Evolutionary conservation across 768 basidiomycete species (phyloP).

Genomic region (Pleurotus eryngii): DNA sequence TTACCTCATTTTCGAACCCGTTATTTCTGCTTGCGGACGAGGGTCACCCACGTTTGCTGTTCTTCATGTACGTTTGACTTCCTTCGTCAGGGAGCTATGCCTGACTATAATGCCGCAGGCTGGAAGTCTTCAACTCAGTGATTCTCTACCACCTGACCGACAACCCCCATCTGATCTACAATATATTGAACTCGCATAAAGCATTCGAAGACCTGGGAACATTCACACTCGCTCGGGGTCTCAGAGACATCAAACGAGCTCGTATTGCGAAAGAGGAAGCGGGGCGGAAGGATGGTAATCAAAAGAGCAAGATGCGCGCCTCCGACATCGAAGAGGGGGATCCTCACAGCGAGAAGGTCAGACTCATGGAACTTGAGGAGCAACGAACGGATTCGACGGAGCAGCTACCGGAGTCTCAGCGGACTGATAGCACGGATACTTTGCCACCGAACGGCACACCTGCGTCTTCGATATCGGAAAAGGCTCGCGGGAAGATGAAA

Average conservation of each 20-base stretch:
- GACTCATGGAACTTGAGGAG: slow-evolving; percentile 55
- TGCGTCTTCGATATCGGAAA: slow-evolving; percentile 59
- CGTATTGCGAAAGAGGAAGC: slow-evolving; percentile 75
- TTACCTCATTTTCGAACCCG: slow-evolving; percentile 88
- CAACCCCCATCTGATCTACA: slow-evolving; percentile 87
- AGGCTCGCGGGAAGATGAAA: slow-evolving; percentile 88
- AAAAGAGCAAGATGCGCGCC: slow-evolving; percentile 36
- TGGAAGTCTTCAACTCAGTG: slow-evolving; percentile 89
- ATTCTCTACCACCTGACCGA: slow-evolving; percentile 74
- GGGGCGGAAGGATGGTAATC: slow-evolving; percentile 32
- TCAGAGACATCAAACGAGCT: slow-evolving; percentile 78
- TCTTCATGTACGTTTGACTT: slow-evolving; percentile 67
- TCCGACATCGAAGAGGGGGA: slow-evolving; percentile 32
- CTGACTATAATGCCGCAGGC: slow-evolving; percentile 36
- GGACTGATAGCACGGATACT: slow-evolving; percentile 10
- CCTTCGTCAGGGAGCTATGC: not conserved
- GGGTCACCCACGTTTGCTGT: slow-evolving; percentile 89
- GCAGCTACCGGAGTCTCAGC: slow-evolving; percentile 15
- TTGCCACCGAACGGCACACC: slow-evolving; percentile 17
- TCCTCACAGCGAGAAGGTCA: slow-evolving; percentile 63
- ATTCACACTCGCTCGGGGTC: slow-evolving; percentile 82
- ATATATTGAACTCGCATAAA: slow-evolving; percentile 79
- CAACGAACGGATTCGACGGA: slow-evolving; percentile 17
- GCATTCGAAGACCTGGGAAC: slow-evolving; percentile 88
- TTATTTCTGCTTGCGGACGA: slow-evolving; percentile 90